A percentile compares a stretch with the other conserved stretches of the same genome.
Conservation (phyloP, 169 alveolate species). For the Pseudocohnilembus persalinus region DNA sequence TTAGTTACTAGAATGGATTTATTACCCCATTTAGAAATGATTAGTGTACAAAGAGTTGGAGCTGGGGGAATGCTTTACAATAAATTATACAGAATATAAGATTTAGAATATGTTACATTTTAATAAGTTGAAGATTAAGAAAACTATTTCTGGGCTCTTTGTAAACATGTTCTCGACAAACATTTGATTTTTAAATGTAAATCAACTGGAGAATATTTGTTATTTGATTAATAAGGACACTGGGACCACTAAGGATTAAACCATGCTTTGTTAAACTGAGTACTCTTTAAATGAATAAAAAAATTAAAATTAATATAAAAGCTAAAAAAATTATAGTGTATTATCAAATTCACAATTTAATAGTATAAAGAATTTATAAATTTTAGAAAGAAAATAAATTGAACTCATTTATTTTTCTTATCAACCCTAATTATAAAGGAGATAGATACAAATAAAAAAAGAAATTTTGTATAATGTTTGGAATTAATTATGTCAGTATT, state of each 20-base stretch:
- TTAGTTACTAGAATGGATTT: slow-evolving; percentile 47
- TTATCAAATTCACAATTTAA: too few relatives aligned
- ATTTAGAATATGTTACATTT: slow-evolving; percentile 41
- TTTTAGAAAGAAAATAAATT: too few relatives aligned
- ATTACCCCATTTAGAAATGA: slow-evolving; percentile 40
- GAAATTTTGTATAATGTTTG: too few relatives aligned
- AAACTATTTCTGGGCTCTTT: slow-evolving; percentile 43
- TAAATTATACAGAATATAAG: slow-evolving; percentile 31
- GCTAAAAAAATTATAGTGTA: too few relatives aligned
- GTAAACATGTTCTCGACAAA: slow-evolving; percentile 31
- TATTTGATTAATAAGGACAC: slow-evolving; percentile 37
- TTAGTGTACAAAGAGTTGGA: slow-evolving; percentile 39
- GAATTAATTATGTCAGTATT: too few relatives aligned
- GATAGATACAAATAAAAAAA: too few relatives aligned
- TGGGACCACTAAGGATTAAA: slow-evolving; percentile 46
- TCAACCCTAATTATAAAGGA: too few relatives aligned
- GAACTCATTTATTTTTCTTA: too few relatives aligned
- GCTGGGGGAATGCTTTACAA: slow-evolving; percentile 34
- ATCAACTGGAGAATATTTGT: slow-evolving; percentile 40
- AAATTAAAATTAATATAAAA: too few relatives aligned
- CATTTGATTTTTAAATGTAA: slow-evolving; percentile 36
- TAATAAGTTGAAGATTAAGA: slow-evolving; percentile 18
- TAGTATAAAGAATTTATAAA: too few relatives aligned
- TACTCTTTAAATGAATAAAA: neutral
- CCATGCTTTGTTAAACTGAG: slow-evolving; percentile 45